Base-by-base conservation (phyloP, 2,329 filamentous ascomycete species). In the Calonectria pauciramosa region DNA sequence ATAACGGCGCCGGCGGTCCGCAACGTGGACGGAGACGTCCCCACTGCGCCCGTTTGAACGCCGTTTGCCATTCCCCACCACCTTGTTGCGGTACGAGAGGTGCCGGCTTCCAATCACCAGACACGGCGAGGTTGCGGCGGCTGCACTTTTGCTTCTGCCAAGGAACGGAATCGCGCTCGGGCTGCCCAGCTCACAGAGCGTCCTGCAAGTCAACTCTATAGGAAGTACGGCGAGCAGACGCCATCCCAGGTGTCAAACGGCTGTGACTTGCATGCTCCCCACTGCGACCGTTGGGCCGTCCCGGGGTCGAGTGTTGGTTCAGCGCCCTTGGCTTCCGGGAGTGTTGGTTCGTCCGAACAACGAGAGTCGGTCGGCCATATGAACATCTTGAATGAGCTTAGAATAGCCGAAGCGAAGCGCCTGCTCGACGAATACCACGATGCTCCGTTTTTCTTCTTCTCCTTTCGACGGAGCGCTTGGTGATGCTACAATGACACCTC, bases 401-500 rank as follows among this genome's bases (percentile, higher is more conserved):
- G 32, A 38, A 41, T 28, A 38, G 23, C 36, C 32, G 32, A 52
- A 52, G 49, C 23, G 14, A 30, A 52, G 49, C n/a, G 56, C 16
- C 51, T 54, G 28, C 28, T 28, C 34, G 34, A 38, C 56, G 54
- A 36, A 20, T 30, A 59, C 32, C 23, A 6, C n/a, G 26, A 38
- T 41, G 38, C 38, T 41, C 38, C 38, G 38, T 20, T n/a, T 32
- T n/a, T 9, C n/a, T 16, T 20, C 14, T 32, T 47, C 23, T 44
- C 14, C 18, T 11, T 49, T 47, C 32, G 38, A 44, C 47, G 18
- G 47, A 44, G 68, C 44, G 72, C 59, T 75, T 38, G 44, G 52
- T 56, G 44, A 68, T 75, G 74, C 75, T 75, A 76, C 75, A 75
- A 76, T 78, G 77, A 74, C 78, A 69, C 78, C 63, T 70, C 54